Conservation (phyloP, 371 early-diverging fungal genomes). For the Mucor irregularis region DNA sequence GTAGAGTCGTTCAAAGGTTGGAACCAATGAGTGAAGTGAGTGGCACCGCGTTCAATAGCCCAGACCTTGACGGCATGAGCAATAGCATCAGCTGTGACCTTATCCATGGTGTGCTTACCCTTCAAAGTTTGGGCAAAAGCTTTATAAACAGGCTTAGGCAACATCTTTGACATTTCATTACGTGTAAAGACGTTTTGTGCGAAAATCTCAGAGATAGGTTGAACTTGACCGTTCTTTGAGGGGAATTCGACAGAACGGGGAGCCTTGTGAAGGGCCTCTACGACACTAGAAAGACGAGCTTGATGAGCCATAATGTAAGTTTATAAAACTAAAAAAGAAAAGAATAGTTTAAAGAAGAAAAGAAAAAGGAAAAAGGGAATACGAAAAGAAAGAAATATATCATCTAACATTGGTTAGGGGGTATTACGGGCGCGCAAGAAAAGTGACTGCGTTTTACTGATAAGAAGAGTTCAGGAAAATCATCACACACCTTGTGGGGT, state of each 20-base stretch:
- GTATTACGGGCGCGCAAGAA: too few species aligned
- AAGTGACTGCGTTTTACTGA: too few species aligned
- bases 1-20: constrained; percentile 98
- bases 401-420: too few species aligned
- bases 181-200: constrained; percentile 91
- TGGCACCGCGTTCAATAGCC: constrained; percentile 94
- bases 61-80: constrained; percentile 97
- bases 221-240: constrained; percentile 64
- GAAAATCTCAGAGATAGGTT: constrained; percentile 87
- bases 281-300: constrained; percentile 50
- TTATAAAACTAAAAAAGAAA: background rate
- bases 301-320: constrained; percentile 37
- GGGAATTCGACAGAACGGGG: constrained; percentile 76
- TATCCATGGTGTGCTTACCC: constrained; percentile 88
- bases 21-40: constrained; percentile 99
- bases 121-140: constrained; percentile 87
- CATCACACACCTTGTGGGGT: background rate
- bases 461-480: too few species aligned
- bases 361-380: background rate
- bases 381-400: background rate
- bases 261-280: constrained; percentile 50
- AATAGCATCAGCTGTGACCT: constrained; percentile 93
- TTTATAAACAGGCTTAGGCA: constrained; percentile 94
- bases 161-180: constrained; percentile 78
- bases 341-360: background rate